Evolutionary conservation across 768 basidiomycete species (phyloP), one percentile per base, ranked within the genome.

Genomic region (Suillus lakei): DNA sequence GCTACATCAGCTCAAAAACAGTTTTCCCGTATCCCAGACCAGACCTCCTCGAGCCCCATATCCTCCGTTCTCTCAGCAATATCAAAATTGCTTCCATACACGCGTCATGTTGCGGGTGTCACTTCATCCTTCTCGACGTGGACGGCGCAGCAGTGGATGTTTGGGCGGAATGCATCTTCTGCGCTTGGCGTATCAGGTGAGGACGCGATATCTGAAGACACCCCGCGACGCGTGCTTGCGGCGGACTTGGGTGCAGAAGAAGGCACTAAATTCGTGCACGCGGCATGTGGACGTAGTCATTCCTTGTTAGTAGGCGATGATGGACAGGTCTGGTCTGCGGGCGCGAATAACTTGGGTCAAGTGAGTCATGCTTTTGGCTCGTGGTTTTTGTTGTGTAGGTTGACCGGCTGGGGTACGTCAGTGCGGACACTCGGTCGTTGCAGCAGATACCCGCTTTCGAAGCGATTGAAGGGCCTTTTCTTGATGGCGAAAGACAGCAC

Each of bases 41-140:
- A 4, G 96, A 98, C 82, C 86, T 98, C 4, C 84, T 90, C 61
- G 88, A 92, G 76, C 95, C 96, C 0, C 87, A 96, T 77, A 93
- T 97, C 71, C 85, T 98, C 21, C 92, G 97, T 64, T 93, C 95
- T 0, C 82, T 98, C 38, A 84, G 87, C 74, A 96, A 96, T 75
- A 83, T 96, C 78, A 87, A 89, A 73, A 82, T 85, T 12, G 78
- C 81, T 26, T 91, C 91, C 9, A 78, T 96, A 60, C 89, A 96
- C 75, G 84, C 92, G 12, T 91, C 91, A 2, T 92, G 91, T 70
- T 84, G 81, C 12, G 87, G 87, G 8, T 94, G 91, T 72, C 92
- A 95, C 73, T 89, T 86, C 70, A 86, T 95, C 48, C 88, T 83
- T 16, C 75, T 96, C 67, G 92, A 93, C 79, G 69, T 84, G 28